Base-by-base conservation (phyloP, 345 rosid genomes). In the Boechera retrofracta region DNA sequence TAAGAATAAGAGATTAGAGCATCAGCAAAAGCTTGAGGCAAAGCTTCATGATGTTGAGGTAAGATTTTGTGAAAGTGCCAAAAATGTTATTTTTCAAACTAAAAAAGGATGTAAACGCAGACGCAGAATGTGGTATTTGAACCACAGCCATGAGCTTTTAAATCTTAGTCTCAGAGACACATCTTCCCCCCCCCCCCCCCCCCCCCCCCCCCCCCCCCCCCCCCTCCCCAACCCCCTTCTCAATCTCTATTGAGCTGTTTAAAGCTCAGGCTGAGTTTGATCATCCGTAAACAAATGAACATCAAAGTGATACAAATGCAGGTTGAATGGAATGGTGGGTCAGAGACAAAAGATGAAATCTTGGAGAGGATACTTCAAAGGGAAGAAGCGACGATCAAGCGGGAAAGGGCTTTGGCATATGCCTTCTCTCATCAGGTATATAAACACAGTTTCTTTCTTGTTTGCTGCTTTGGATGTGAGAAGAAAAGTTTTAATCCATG, bases 391-490 rank as follows among this genome's bases (percentile, higher is more conserved):
- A 87, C 94, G 11, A 87, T 94, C 53, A 92, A 88, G 88, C 87
- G 98, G 18, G 99, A 95, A 63, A 84, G 98, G 74, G 84, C 97
- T 45, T 85, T 95, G 90, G 99, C 99, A 41, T 95, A 95, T 71
- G 98, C 99, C 65, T 92, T 92, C 73, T 84, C 93, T 81, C 99
- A 95, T 82, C 99, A 92, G 97, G 99, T 90, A 84, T 51, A 35
- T 67, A 44, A 39, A 47, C 38, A 48, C 26, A 5, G 5, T 55
- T 57, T 29, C 10, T 58, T 73, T 68, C 9, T 59, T 54, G 71
- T 74, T 38, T 8, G 24, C 18, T 62, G 13, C 67, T 56, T 48
- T 24, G 9, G 12, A 31, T 64, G 1, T 36, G 44, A 41, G 59
- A 62, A 44, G 10, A 44, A n/a, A 33, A 69, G 56, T 44, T 75